These are phyloP conservation scores for Pseudocercospora crystallina DNA, from an alignment of 2,329 filamentous ascomycete species.

Conservation along the genomic window DNA sequence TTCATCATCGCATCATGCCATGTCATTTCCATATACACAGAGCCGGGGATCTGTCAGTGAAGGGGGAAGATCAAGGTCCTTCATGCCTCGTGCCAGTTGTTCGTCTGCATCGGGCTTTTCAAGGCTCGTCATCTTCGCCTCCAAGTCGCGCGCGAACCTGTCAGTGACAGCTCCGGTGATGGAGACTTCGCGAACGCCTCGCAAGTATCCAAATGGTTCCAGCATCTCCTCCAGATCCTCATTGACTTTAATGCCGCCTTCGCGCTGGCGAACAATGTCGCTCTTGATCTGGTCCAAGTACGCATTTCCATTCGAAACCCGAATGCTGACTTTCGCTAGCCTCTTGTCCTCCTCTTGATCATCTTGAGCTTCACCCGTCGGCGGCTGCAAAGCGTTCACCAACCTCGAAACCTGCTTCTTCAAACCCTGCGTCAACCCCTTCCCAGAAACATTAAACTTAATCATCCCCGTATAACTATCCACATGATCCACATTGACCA, in stretches of 20 bases:
- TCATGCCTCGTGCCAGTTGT: conserved; percentile 4
- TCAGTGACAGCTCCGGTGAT: conserved; percentile 42
- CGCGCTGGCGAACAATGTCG: conserved; percentile 28
- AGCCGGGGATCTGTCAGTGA: conserved; percentile 13
- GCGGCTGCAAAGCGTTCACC: conserved; percentile 37
- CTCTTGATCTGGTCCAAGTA: conserved; percentile 32
- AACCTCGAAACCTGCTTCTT: conserved; percentile 42
- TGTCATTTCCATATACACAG: conserved; percentile 31
- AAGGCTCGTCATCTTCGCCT: conserved; percentile 34
- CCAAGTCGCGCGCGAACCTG: conserved; percentile 37
- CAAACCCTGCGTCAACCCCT: conserved; percentile 45
- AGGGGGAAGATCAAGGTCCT: conserved; percentile 13
- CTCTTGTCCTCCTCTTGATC: conserved; percentile 5
- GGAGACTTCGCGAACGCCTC: conserved; percentile 37
- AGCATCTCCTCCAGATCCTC: conserved; percentile 43
- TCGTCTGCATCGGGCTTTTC: conserved; percentile 4
- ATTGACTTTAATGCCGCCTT: conserved; percentile 31
- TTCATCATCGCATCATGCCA: conserved; percentile 15
- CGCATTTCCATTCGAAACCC: conserved; percentile 34
- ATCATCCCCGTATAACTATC: conserved; percentile 54
- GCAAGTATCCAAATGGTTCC: conserved; percentile 41
- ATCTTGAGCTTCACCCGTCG: not conserved
- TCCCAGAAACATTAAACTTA: conserved; percentile 51
- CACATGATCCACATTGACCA: conserved; percentile 49
- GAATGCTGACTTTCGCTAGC: conserved; percentile 27